phyloP scores from a whole-genome alignment of 2,329 filamentous ascomycete species.

The Paecilomyces sp. region DNA sequence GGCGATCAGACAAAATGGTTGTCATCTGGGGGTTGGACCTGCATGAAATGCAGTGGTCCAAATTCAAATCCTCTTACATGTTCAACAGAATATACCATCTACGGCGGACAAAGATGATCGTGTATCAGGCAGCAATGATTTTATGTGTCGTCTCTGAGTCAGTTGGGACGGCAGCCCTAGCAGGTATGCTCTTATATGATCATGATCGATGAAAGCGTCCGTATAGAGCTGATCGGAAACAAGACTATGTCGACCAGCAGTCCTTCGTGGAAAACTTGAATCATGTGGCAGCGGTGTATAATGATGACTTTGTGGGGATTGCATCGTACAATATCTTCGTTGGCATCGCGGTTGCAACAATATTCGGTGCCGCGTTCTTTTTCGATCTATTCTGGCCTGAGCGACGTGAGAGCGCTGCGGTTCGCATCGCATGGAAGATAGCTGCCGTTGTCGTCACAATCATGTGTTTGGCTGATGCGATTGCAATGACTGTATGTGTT shows the following conservation, averaged over 20 bases:
- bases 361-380: slow-evolving; percentile 55
- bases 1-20: slow-evolving; percentile 25
- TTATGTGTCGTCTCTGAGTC: slow-evolving; percentile 51
- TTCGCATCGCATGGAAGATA: slow-evolving; percentile 49
- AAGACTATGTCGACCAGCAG: slow-evolving; percentile 51
- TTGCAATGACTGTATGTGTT: slow-evolving; percentile 40
- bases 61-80: slow-evolving; percentile 54
- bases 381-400: slow-evolving; percentile 57
- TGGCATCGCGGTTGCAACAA: slow-evolving; percentile 49
- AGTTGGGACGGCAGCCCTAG: slow-evolving; percentile 49
- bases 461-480: slow-evolving; percentile 41
- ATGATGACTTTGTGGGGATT: slow-evolving; percentile 50
- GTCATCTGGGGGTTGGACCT: slow-evolving; percentile 54
- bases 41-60: slow-evolving; percentile 50
- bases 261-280: slow-evolving; percentile 36
- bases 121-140: slow-evolving; percentile 55
- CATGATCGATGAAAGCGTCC: background rate
- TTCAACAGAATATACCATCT: slow-evolving; percentile 50
- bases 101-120: slow-evolving; percentile 51
- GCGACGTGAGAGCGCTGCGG: slow-evolving; percentile 41
- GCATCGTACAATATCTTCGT: slow-evolving; percentile 54
- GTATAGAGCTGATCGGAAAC: background rate
- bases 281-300: slow-evolving; percentile 40
- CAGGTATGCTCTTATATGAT: slow-evolving; percentile 31
- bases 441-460: slow-evolving; percentile 43